phyloP scores from a whole-genome alignment of 768 basidiomycete genomes.

The Termitomyces sp. region DNA sequence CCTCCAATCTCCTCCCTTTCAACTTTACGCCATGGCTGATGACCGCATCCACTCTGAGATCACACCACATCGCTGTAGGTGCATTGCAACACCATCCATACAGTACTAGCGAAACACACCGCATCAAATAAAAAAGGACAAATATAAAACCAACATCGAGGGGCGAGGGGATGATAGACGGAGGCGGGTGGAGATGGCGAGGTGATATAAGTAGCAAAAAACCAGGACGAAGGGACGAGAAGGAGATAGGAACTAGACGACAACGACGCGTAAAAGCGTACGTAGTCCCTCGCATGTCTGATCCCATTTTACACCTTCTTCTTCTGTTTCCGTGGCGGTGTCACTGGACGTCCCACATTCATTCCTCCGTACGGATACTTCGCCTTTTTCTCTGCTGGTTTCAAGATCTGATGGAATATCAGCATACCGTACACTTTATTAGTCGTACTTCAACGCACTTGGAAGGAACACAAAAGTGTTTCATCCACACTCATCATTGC shows the following conservation, averaged over 20 bases:
- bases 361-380: constrained; percentile 88
- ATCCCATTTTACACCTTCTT: constrained; percentile 82
- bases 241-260: constrained; percentile 9
- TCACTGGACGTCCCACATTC: constrained; percentile 84
- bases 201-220: constrained; percentile 10
- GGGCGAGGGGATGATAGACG: background rate
- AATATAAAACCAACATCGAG: constrained; percentile 12
- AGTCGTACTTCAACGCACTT: constrained; percentile 41
- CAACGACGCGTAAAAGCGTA: constrained; percentile 13
- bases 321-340: constrained; percentile 96
- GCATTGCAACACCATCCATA: constrained; percentile 16
- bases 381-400: constrained; percentile 98
- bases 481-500: constrained; percentile 99
- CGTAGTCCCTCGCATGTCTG: constrained; percentile 14
- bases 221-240: constrained; percentile 8
- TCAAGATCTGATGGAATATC: constrained; percentile 66
- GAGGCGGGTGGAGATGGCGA: background rate
- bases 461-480: constrained; percentile 96
- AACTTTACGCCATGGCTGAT: background rate
- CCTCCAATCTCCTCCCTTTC: background rate
- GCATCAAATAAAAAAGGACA: constrained; percentile 9
- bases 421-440: background rate
- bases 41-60: background rate
- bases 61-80: constrained; percentile 1
- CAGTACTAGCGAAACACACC: constrained; percentile 13